These are phyloP conservation scores for Articulospora tetracladia DNA, from an alignment of 495 filamentous ascomycete species.

Conservation along the genomic window DNA sequence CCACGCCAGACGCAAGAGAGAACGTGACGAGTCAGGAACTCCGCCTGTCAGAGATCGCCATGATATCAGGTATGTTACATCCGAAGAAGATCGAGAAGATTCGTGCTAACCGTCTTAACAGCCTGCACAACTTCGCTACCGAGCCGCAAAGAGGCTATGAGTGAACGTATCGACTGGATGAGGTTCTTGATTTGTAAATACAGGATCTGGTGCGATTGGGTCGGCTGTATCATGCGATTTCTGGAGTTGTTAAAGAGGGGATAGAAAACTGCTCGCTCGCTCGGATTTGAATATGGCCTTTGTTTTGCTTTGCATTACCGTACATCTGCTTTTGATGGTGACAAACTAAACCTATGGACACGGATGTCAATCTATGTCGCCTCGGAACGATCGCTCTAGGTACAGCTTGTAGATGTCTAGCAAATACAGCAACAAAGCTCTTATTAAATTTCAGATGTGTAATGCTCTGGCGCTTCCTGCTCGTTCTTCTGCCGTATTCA, in stretches of 20 bases:
- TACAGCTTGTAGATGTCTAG: no score
- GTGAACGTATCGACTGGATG: constrained; percentile 1
- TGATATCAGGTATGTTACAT: constrained; percentile 26
- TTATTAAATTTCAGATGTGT: no score
- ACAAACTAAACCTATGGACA: no score
- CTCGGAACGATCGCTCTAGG: no score
- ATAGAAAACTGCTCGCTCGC: background rate
- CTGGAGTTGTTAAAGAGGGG: background rate
- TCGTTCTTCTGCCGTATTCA: no score
- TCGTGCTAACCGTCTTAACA: background rate
- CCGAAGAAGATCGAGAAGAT: background rate
- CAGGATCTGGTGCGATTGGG: constrained; percentile 1
- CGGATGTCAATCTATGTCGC: no score
- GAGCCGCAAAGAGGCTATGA: constrained; percentile 22
- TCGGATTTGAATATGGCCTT: background rate
- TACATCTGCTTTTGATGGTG: no score
- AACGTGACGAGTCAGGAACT: constrained; percentile 17
- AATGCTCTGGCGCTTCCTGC: no score
- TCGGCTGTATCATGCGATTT: background rate
- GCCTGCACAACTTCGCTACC: constrained; percentile 26
- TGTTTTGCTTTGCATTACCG: no score
- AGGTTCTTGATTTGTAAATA: background rate
- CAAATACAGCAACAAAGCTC: no score
- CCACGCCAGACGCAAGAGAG: constrained; percentile 16
- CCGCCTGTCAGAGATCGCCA: constrained; percentile 26